Evolutionary conservation across 2,329 filamentous ascomycete genomes (phyloP), one percentile per base, ranked within the genome.

Genomic region (Neurospora crassa): DNA sequence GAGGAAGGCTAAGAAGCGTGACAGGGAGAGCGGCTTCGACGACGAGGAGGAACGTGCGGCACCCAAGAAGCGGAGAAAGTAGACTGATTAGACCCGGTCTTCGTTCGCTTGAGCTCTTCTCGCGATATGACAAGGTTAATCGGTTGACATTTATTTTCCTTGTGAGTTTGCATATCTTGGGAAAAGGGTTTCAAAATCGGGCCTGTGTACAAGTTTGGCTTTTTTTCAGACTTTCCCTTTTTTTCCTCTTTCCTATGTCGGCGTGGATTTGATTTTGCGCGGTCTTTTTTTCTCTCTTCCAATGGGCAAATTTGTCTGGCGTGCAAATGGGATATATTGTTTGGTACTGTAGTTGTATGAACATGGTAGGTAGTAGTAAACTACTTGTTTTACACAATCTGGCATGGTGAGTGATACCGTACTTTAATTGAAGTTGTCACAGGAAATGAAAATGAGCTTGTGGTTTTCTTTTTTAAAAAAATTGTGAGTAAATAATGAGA

Each of bases 1-100:
- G 84, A 90, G 91, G 81, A 97, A 97, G 85, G 94, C 91, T 3
- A 93, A 90, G 83, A 93, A 94, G 82, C 89, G 92, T 78, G 94
- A 95, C 81, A 87, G 91, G 68, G 91, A 89, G 79, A 81, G 80
- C 70, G 83, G 81, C 0, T 83, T 92, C 72, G 92, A 95, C 73
- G 93, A 92, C 83, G 93, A 97, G 76, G 92, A 93, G 74, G 68
- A 68, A 29, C 14, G 37, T 2, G 43, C 37, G 11, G 67, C 29
- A 80, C 84, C 76, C 84, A 91, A 87, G 89, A 93, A 89, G 88
- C 90, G 84, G 89, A 89, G 75, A 40, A 76, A 74, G 73, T 63
- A 63, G 53, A 34, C 53, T 59, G 47, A 59, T 20, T 18, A 24
- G 14, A 34, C 2, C 1, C 3, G 47, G 12, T 34, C 24, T 59